Evolutionary conservation across 2,329 filamentous ascomycete genomes (phyloP).

Genomic region (Epichloe typhina): DNA sequence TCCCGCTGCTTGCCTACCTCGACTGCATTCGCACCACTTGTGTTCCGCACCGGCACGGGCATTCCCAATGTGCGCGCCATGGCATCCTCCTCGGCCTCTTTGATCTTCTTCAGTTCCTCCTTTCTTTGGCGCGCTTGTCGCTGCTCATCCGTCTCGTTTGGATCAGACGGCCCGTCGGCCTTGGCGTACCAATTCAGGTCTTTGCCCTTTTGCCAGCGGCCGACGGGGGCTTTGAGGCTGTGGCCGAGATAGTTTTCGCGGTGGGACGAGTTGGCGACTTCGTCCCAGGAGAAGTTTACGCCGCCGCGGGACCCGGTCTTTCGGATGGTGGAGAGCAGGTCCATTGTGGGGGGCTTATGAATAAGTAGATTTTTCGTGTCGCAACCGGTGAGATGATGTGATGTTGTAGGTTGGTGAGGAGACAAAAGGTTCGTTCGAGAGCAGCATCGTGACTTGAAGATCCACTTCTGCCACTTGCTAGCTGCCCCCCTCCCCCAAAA

Average conservation of each 20-base stretch:
- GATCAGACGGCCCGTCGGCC: constrained; percentile 28
- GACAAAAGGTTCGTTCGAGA: neutral
- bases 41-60: constrained; percentile 49
- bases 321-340: constrained; percentile 82
- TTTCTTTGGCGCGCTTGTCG: constrained; percentile 47
- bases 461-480: too few relatives aligned
- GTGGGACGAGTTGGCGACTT: constrained; percentile 74
- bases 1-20: constrained; percentile 37
- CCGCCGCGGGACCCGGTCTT: constrained; percentile 87
- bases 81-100: constrained; percentile 87
- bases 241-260: constrained; percentile 87
- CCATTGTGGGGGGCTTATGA: constrained; percentile 43
- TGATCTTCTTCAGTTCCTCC: constrained; percentile 69
- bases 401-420: neutral
- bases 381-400: too few relatives aligned
- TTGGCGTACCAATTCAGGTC: constrained; percentile 54
- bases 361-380: too few relatives aligned
- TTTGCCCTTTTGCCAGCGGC: constrained; percentile 76
- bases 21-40: constrained; percentile 54
- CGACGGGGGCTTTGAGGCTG: constrained; percentile 81
- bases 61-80: constrained; percentile 73
- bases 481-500: too few relatives aligned
- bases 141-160: constrained; percentile 46
- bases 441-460: too few relatives aligned
- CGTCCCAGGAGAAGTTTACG: constrained; percentile 92